Evolutionary conservation across 768 basidiomycete genomes (phyloP).

Genomic region (Mrakia frigida): DNA sequence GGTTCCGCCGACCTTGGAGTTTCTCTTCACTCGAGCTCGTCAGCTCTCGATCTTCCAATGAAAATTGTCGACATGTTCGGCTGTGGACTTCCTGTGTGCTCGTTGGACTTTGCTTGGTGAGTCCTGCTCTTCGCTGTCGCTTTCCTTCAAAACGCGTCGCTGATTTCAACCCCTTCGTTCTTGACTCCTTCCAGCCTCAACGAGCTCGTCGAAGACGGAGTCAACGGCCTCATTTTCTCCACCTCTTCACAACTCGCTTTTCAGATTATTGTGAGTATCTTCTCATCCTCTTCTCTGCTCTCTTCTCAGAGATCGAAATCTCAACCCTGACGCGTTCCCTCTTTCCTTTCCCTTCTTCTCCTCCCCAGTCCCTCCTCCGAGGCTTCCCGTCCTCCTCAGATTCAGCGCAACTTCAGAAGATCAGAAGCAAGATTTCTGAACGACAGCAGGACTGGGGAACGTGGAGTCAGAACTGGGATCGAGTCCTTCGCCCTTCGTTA

Average conservation of each 20-base stretch:
- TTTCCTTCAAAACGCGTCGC: neutral
- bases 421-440: conserved; percentile 35
- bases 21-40: conserved; percentile 83
- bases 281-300: neutral
- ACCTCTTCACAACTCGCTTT: conserved; percentile 61
- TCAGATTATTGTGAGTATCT: conserved; percentile 47
- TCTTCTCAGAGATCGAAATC: neutral
- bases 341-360: neutral
- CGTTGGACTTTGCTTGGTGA: conserved; percentile 80
- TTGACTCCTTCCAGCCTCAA: conserved; percentile 54
- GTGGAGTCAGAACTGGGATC: conserved; percentile 83
- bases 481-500: conserved; percentile 10
- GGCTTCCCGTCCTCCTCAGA: conserved; percentile 48
- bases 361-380: conserved; percentile 54
- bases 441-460: conserved; percentile 58
- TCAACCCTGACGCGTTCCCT: neutral
- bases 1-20: conserved; percentile 89
- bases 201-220: conserved; percentile 77
- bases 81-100: conserved; percentile 87
- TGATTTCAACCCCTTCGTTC: neutral
- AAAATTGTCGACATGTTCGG: conserved; percentile 99
- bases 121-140: conserved; percentile 33
- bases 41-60: conserved; percentile 91
- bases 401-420: conserved; percentile 16
- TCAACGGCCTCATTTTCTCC: conserved; percentile 77